These are phyloP conservation scores for Mariannaea sp. DNA, from an alignment of 2,329 filamentous ascomycete genomes.

Conservation along the genomic window DNA sequence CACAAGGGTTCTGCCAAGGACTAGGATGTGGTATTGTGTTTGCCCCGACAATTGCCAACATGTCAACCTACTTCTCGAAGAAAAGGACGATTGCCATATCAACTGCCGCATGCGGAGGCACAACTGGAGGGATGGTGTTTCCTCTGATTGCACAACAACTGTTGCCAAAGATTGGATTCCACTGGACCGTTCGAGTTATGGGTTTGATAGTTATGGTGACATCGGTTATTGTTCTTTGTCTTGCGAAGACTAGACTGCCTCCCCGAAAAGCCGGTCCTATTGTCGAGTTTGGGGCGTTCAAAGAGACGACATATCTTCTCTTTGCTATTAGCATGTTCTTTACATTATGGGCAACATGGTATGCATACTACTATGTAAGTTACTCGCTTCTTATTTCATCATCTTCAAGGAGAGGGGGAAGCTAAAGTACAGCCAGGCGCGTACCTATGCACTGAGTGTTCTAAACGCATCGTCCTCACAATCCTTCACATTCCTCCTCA, in stretches of 20 bases:
- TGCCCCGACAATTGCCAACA: slow-evolving; percentile 56
- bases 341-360: slow-evolving; percentile 55
- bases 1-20: slow-evolving; percentile 62
- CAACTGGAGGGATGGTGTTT: slow-evolving; percentile 67
- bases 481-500: slow-evolving; percentile 62
- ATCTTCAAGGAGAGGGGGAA: not conserved
- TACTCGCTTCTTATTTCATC: not conserved
- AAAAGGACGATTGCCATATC: slow-evolving; percentile 65
- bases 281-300: slow-evolving; percentile 57
- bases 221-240: slow-evolving; percentile 45
- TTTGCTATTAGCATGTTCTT: slow-evolving; percentile 45
- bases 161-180: slow-evolving; percentile 64
- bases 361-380: slow-evolving; percentile 54
- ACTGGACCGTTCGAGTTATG: slow-evolving; percentile 66
- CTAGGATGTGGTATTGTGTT: slow-evolving; percentile 61
- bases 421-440: slow-evolving; percentile 38
- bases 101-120: slow-evolving; percentile 62
- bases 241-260: slow-evolving; percentile 54
- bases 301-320: slow-evolving; percentile 50
- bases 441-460: slow-evolving; percentile 47
- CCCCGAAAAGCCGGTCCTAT: slow-evolving; percentile 55
- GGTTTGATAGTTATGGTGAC: slow-evolving; percentile 62
- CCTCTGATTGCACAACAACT: slow-evolving; percentile 62
- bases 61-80: slow-evolving; percentile 65
- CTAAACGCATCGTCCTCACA: slow-evolving; percentile 53